Evolutionary conservation across 371 early-diverging fungal genomes (phyloP).

Genomic region (Saksenaea oblongispora): DNA sequence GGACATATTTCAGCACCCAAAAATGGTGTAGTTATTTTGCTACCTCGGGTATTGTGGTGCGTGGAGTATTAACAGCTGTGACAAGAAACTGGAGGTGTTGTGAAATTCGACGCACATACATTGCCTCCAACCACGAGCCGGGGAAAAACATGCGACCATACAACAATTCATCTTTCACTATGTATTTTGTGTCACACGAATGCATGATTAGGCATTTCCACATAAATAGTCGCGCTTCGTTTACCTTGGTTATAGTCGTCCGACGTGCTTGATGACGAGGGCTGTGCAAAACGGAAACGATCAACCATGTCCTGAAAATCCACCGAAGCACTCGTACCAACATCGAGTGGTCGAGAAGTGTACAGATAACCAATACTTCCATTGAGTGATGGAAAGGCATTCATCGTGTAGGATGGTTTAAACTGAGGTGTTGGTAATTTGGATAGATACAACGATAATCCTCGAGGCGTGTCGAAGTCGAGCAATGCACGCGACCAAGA

Average conservation of each 20-base stretch:
- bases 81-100: conserved; percentile 63
- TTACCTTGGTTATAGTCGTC: conserved; percentile 5
- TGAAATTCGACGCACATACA: conserved; percentile 67
- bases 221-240: not conserved
- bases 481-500: conserved; percentile 72
- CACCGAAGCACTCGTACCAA: conserved; percentile 63
- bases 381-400: conserved; percentile 64
- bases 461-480: conserved; percentile 78
- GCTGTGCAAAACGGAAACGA: conserved; percentile 46
- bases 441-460: conserved; percentile 70
- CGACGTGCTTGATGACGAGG: not conserved
- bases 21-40: not conserved
- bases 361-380: conserved; percentile 84
- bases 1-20: not conserved
- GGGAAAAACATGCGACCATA: conserved; percentile 80
- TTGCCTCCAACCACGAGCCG: conserved; percentile 75
- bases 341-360: conserved; percentile 69
- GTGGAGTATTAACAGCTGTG: conserved; percentile 71
- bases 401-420: conserved; percentile 76
- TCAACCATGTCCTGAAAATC: conserved; percentile 61
- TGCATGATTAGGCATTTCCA: not conserved
- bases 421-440: conserved; percentile 76
- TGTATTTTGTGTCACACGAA: not conserved
- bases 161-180: conserved; percentile 56
- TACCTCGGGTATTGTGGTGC: conserved; percentile 58